Evolutionary conservation across 78 protist genomes (phyloP).

Genomic region (Dictyostelium firmibasis): DNA sequence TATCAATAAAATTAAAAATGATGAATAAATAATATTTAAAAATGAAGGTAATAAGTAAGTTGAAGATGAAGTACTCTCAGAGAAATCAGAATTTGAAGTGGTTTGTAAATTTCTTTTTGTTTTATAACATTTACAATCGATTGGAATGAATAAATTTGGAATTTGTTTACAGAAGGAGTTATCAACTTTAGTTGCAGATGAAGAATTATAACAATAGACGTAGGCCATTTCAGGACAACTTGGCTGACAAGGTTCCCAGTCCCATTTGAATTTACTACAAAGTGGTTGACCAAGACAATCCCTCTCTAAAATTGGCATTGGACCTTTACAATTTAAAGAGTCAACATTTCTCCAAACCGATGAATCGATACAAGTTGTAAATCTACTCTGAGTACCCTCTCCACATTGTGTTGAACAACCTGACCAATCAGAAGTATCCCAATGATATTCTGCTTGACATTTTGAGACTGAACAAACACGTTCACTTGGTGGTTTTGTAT

Average conservation of each 20-base stretch:
- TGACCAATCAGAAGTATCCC: constrained; percentile 47
- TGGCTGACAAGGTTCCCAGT: constrained; percentile 62
- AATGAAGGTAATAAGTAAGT: neutral
- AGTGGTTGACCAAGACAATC: constrained; percentile 63
- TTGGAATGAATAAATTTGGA: constrained; percentile 41
- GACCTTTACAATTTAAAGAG: neutral
- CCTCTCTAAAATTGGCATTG: constrained; percentile 9
- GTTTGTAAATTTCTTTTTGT: neutral
- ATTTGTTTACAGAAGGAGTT: constrained; percentile 18
- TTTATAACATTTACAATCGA: constrained; percentile 34
- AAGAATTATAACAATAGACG: constrained; percentile 29
- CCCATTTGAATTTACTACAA: constrained; percentile 42
- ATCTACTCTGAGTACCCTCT: constrained; percentile 36
- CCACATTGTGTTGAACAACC: constrained; percentile 73
- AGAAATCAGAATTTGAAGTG: neutral
- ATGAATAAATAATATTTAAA: neutral
- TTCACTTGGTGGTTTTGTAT: constrained; percentile 14
- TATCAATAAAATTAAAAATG: neutral
- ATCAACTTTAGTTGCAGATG: neutral
- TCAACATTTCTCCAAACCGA: constrained; percentile 44
- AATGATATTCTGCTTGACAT: constrained; percentile 45
- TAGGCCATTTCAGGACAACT: constrained; percentile 30
- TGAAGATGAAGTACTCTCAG: neutral
- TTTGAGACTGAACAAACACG: constrained; percentile 14
- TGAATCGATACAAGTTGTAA: constrained; percentile 29